Conservation (phyloP, 495 filamentous ascomycete species). For the Hypomontagnella monticulosa region DNA sequence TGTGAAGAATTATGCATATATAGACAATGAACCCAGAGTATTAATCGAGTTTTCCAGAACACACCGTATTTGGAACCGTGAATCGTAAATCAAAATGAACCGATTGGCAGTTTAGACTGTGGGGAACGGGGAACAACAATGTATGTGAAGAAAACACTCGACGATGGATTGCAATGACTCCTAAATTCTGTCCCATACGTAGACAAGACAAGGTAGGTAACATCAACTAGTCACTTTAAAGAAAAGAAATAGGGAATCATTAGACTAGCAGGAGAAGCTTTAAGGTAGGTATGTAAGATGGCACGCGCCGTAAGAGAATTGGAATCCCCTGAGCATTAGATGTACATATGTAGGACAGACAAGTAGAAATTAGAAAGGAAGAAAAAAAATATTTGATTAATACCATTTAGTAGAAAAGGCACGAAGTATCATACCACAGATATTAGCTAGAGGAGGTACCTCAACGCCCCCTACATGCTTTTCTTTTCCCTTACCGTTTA, state of each 20-base stretch:
- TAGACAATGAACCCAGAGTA: constrained; percentile 5
- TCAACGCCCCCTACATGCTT: constrained; percentile 21
- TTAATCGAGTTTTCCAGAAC: constrained; percentile 12
- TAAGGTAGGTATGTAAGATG: constrained; percentile 24
- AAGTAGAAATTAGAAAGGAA: constrained; percentile 32
- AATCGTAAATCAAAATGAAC: constrained; percentile 31
- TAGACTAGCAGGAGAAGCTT: not conserved
- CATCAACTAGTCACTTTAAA: constrained; percentile 10
- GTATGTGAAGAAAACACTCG: not conserved
- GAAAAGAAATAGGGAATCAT: not conserved
- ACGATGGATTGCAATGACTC: constrained; percentile 16
- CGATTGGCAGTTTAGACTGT: constrained; percentile 34
- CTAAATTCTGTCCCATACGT: constrained; percentile 13
- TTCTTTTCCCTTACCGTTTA: constrained; percentile 33
- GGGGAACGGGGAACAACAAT: constrained; percentile 23
- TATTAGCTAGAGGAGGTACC: constrained; percentile 24
- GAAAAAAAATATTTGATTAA: constrained; percentile 22
- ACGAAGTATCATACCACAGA: constrained; percentile 17
- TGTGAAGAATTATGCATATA: constrained; percentile 6
- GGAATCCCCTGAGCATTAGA: constrained; percentile 30
- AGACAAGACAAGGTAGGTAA: constrained; percentile 6
- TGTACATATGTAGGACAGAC: constrained; percentile 28
- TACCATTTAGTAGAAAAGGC: constrained; percentile 4
- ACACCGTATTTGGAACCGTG: constrained; percentile 23
- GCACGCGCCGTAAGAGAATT: constrained; percentile 20